Percentiles rank a stretch among this genome's conserved stretches.
Evolutionary conservation across 1,284 basidiomycete genomes (phyloP).

Genomic region (Cryptococcus amylolentus): DNA sequence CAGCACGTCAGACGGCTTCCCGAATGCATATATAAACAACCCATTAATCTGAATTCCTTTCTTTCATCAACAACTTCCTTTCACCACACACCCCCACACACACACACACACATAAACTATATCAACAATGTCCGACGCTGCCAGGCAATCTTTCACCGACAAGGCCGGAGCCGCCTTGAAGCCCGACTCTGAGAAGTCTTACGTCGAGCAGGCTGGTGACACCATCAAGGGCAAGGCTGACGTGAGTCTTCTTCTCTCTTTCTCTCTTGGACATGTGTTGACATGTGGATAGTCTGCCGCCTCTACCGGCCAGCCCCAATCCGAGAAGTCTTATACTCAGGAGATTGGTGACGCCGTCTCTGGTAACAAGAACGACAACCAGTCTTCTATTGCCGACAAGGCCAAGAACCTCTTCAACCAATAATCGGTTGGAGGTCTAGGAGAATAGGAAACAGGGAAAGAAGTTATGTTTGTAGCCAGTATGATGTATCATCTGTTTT

Average conservation of each 20-base stretch:
- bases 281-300: constrained; percentile 23
- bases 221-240: constrained; percentile 33
- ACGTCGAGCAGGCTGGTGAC: constrained; percentile 37
- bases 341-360: constrained; percentile 29
- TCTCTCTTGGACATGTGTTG: neutral
- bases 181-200: constrained; percentile 40
- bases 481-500: constrained; percentile 1
- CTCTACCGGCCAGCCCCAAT: constrained; percentile 35
- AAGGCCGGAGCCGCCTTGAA: constrained; percentile 41
- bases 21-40: too few species aligned
- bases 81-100: too few species aligned
- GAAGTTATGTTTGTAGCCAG: constrained; percentile 11
- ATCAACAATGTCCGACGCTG: constrained; percentile 34
- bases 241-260: constrained; percentile 16
- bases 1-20: neutral
- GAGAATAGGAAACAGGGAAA: neutral
- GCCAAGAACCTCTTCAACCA: constrained; percentile 27
- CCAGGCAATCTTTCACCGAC: constrained; percentile 36
- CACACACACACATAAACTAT: neutral
- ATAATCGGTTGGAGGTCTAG: neutral
- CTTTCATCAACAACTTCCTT: too few species aligned
- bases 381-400: constrained; percentile 25
- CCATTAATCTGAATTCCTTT: too few species aligned
- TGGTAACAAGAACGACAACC: constrained; percentile 36
- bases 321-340: constrained; percentile 35